Conservation (phyloP, 2,329 filamentous ascomycete genomes). For the Fusarium sp. region DNA sequence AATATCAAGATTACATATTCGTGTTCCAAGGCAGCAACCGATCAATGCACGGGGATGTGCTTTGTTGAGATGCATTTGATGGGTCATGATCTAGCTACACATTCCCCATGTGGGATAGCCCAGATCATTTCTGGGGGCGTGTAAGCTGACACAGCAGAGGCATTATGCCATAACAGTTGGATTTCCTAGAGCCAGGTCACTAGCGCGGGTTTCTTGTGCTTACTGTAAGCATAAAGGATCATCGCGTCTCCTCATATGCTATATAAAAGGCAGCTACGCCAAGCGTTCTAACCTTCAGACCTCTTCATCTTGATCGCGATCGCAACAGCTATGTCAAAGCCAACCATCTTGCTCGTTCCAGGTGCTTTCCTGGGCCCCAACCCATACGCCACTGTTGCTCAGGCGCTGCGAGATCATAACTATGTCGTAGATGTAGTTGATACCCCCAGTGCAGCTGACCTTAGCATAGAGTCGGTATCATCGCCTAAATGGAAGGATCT, state of each 20-base stretch:
- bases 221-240: background rate
- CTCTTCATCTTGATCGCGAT: background rate
- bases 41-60: background rate
- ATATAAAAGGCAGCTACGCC: background rate
- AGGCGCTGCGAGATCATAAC: background rate
- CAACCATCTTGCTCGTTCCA: background rate
- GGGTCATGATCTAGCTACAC: background rate
- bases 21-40: background rate
- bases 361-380: background rate
- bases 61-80: background rate
- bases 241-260: background rate
- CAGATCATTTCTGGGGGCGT: background rate
- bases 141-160: background rate
- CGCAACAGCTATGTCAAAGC: background rate
- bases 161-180: background rate
- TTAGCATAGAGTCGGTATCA: background rate
- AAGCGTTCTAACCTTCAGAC: background rate
- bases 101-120: background rate
- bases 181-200: background rate
- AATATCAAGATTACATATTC: background rate
- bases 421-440: background rate
- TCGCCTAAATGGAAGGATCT: background rate
- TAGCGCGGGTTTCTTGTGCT: background rate
- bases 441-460: background rate
- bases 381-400: background rate